A percentile compares a stretch with the other conserved stretches of the same genome.
phyloP scores from a whole-genome alignment of 2,329 filamentous ascomycete species.

The Pestalotiopsis sp. region DNA sequence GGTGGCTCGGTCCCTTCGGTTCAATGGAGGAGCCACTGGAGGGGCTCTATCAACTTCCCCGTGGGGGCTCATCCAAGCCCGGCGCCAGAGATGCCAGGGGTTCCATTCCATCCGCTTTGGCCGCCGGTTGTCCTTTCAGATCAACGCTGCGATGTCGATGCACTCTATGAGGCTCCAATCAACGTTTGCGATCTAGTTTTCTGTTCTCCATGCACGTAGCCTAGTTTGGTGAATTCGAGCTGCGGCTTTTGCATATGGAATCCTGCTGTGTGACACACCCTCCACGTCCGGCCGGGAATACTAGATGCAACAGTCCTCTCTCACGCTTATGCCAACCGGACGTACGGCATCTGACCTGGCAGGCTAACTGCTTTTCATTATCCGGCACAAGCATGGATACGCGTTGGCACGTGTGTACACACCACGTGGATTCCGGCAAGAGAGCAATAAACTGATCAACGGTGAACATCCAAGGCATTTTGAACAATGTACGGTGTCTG shows the following conservation, averaged over 20 bases:
- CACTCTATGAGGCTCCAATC: background rate
- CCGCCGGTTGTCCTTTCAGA: background rate
- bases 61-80: background rate
- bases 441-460: background rate
- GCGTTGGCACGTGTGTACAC: background rate
- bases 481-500: background rate
- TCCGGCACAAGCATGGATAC: background rate
- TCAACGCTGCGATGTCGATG: background rate
- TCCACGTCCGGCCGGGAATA: background rate
- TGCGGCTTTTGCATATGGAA: background rate
- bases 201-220: background rate
- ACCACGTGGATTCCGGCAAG: background rate
- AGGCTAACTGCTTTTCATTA: background rate
- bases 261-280: background rate
- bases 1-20: constrained; percentile 6
- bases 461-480: background rate
- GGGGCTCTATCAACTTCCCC: background rate
- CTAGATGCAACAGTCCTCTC: background rate
- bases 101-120: background rate
- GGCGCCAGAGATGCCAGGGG: background rate
- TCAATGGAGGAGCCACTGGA: constrained; percentile 12
- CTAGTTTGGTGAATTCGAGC: background rate
- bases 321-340: background rate
- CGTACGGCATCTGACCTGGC: background rate
- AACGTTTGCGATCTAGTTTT: background rate